Conservation (phyloP, 306 rosid genomes). For the Cicer yamashitae region DNA sequence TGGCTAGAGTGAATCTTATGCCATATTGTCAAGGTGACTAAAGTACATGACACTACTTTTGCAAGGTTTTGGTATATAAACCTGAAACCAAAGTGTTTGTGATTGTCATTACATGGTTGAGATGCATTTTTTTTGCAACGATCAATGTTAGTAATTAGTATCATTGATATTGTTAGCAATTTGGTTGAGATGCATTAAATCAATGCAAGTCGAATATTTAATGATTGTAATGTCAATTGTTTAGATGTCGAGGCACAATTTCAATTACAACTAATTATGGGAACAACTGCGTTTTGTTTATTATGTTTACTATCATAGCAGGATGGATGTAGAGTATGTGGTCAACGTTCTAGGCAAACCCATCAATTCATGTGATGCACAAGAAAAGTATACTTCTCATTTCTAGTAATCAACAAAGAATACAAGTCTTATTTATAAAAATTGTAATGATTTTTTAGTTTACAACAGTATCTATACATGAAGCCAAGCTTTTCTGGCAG, state of each 20-base stretch:
- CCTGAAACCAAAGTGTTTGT: not conserved
- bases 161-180: too few relatives aligned
- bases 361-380: not conserved
- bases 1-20: not conserved
- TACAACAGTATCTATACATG: conserved; percentile 30
- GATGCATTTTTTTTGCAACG: not conserved
- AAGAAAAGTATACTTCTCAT: not conserved
- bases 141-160: too few relatives aligned
- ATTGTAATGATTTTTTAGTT: conserved; percentile 4
- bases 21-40: not conserved
- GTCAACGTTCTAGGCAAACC: not conserved
- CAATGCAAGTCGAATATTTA: not conserved
- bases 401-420: not conserved
- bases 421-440: not conserved
- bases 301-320: not conserved
- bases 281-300: not conserved
- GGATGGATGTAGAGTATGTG: not conserved
- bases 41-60: not conserved
- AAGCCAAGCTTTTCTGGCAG: conserved; percentile 1
- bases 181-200: not conserved
- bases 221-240: not conserved
- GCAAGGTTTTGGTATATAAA: not conserved
- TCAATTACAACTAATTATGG: not conserved
- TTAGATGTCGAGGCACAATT: not conserved
- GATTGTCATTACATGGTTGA: not conserved